A percentile compares a stretch with the other conserved stretches of the same genome.
phyloP scores from a whole-genome alignment of 352 stramenopile genomes.

The Pythium aquatile region DNA sequence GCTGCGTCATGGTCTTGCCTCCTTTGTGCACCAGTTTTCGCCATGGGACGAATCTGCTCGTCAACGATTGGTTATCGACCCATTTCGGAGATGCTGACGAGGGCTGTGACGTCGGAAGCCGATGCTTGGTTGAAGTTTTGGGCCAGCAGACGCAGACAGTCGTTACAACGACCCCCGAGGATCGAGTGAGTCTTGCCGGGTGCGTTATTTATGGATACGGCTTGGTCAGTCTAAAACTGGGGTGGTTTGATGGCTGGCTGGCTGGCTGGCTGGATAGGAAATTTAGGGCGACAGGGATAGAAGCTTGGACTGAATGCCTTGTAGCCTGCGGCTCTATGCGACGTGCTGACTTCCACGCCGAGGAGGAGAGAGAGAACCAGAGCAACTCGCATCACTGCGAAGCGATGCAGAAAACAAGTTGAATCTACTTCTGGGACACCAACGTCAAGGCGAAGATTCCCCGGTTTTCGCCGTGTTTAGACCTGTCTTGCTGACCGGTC shows the following conservation, averaged over 20 bases:
- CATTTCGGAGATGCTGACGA: constrained; percentile 11
- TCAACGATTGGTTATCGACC: constrained; percentile 12
- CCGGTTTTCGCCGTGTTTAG: constrained; percentile 7
- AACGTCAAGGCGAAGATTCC: neutral
- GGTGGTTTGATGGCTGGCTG: neutral
- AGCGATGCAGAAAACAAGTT: neutral
- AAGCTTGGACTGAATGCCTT: neutral
- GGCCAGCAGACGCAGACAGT: neutral
- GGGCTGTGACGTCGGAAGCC: constrained; percentile 11
- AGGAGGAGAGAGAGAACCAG: neutral
- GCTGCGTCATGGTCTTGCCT: constrained; percentile 15
- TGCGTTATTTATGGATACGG: neutral
- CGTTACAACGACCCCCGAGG: neutral
- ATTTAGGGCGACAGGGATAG: neutral
- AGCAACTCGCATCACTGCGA: neutral
- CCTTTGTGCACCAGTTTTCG: constrained; percentile 2
- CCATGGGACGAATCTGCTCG: neutral
- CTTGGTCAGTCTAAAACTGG: neutral
- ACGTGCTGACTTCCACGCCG: neutral
- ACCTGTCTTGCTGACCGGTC: neutral
- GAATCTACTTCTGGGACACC: neutral
- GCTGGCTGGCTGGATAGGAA: neutral
- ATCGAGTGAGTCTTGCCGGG: neutral
- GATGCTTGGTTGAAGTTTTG: constrained; percentile 17
- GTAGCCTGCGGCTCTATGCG: neutral